These are phyloP conservation scores for Crithidia bombi DNA, from an alignment of 208 protist species.

Conservation along the genomic window DNA sequence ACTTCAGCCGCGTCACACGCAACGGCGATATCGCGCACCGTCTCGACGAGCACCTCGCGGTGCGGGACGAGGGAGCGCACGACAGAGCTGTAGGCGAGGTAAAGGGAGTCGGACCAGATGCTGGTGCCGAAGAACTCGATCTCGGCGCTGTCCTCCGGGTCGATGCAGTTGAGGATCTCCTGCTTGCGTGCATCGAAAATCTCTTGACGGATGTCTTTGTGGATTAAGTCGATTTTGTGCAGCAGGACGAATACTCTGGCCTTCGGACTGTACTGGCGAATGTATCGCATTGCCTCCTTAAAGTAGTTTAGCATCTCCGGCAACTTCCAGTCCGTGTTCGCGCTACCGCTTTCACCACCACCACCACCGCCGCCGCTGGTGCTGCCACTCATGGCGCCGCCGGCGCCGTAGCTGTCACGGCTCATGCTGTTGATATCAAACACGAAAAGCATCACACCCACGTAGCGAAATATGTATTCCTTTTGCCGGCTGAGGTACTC, in stretches of 20 bases:
- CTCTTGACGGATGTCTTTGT: slow-evolving; percentile 59
- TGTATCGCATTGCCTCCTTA: slow-evolving; percentile 94
- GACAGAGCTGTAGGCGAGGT: slow-evolving; percentile 95
- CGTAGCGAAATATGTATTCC: slow-evolving; percentile 99
- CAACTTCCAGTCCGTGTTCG: slow-evolving; percentile 72
- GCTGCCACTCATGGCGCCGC: background rate
- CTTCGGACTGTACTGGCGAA: slow-evolving; percentile 95
- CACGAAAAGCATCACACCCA: slow-evolving; percentile 99
- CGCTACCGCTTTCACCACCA: slow-evolving; percentile 28
- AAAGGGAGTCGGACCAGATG: slow-evolving; percentile 99
- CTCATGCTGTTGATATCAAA: slow-evolving; percentile 98
- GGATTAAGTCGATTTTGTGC: slow-evolving; percentile 99
- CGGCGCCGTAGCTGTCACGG: slow-evolving; percentile 41
- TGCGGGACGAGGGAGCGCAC: slow-evolving; percentile 98
- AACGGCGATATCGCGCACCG: slow-evolving; percentile 92
- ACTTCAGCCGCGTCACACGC: slow-evolving; percentile 98
- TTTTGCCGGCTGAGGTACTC: slow-evolving; percentile 97
- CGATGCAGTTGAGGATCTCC: slow-evolving; percentile 69
- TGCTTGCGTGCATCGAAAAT: slow-evolving; percentile 77
- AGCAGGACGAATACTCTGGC: slow-evolving; percentile 98
- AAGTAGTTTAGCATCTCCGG: slow-evolving; percentile 98
- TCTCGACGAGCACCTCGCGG: slow-evolving; percentile 88
- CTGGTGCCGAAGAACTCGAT: slow-evolving; percentile 97
- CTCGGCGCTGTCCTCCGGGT: slow-evolving; percentile 52
- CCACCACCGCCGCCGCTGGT: slow-evolving; percentile 21